phyloP scores from a whole-genome alignment of 176 grass and related monocot genomes.

The Musa itinerans region DNA sequence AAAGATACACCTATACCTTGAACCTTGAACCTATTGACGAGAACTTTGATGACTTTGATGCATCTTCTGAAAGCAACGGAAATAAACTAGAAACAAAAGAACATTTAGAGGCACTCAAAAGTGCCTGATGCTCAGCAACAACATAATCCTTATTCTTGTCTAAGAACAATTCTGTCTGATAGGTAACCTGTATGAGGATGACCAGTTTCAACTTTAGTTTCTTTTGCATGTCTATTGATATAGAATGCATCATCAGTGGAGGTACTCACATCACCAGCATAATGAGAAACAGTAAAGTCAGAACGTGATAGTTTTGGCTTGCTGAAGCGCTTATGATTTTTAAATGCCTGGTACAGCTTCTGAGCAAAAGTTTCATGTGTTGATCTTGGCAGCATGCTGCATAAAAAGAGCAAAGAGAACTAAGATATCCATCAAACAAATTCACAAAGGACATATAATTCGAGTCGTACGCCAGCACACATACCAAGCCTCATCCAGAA shows the following conservation, averaged over 20 bases:
- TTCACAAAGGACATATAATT: background rate
- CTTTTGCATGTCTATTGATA: background rate
- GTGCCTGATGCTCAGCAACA: constrained; percentile 89
- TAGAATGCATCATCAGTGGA: constrained; percentile 14
- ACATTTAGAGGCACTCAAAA: constrained; percentile 72
- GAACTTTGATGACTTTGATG: constrained; percentile 93
- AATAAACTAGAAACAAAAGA: constrained; percentile 78
- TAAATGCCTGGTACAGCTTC: constrained; percentile 89
- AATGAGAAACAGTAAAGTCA: constrained; percentile 93
- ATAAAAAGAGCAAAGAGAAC: constrained; percentile 21
- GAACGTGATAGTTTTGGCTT: constrained; percentile 91
- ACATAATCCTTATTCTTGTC: constrained; percentile 99
- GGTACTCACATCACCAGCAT: constrained; percentile 91
- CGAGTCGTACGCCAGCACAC: constrained; percentile 16
- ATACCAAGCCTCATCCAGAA: constrained; percentile 97
- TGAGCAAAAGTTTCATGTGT: constrained; percentile 98
- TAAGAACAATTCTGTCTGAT: constrained; percentile 90
- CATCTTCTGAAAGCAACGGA: constrained; percentile 56
- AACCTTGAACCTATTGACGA: constrained; percentile 94
- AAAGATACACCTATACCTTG: constrained; percentile 42
- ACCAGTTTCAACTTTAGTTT: constrained; percentile 4
- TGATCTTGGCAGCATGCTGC: constrained; percentile 92
- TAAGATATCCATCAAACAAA: constrained; percentile 23
- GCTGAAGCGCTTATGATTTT: constrained; percentile 76
- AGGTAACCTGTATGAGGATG: constrained; percentile 59